phyloP scores from a whole-genome alignment of 2,329 filamentous ascomycete species.

The Tolypocladium ovalisporum region DNA sequence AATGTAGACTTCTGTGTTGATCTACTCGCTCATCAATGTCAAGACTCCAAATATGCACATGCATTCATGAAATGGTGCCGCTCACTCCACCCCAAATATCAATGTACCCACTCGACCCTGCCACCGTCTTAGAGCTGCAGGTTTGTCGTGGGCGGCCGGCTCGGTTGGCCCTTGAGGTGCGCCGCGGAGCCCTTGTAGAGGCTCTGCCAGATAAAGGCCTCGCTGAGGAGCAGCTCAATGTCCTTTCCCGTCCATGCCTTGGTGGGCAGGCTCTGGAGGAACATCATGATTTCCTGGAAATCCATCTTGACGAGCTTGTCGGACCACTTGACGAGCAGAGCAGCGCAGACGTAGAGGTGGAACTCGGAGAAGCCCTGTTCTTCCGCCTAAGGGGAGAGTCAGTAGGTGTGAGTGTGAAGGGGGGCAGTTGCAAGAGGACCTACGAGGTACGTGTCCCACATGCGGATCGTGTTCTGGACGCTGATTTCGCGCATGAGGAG shows the following conservation, averaged over 20 bases:
- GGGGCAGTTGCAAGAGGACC: conserved; percentile 16
- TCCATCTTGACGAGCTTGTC: conserved; percentile 94
- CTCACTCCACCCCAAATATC: neutral
- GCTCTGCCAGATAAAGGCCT: conserved; percentile 98
- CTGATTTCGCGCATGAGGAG: conserved; percentile 95
- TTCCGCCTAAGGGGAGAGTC: conserved; percentile 56
- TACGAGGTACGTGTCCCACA: conserved; percentile 99
- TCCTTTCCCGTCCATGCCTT: conserved; percentile 96
- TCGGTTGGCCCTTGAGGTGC: conserved; percentile 55
- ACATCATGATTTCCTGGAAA: conserved; percentile 99
- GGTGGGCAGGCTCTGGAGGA: conserved; percentile 87
- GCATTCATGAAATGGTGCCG: neutral
- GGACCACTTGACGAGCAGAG: conserved; percentile 97
- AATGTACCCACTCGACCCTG: neutral
- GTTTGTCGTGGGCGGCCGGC: conserved; percentile 22
- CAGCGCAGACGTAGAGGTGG: conserved; percentile 95
- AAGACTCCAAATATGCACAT: neutral
- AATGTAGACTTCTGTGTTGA: neutral
- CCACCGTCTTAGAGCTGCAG: conserved; percentile 20
- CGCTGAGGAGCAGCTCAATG: conserved; percentile 86
- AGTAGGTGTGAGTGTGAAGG: conserved; percentile 3
- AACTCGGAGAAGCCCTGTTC: conserved; percentile 98
- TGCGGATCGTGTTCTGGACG: conserved; percentile 90
- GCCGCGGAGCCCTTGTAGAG: conserved; percentile 90
- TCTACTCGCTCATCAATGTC: neutral